A percentile compares a stretch with the other conserved stretches of the same genome.
These are phyloP conservation scores for Fusarium verticillioides DNA, from an alignment of 2,329 filamentous ascomycete genomes.

Conservation along the genomic window DNA sequence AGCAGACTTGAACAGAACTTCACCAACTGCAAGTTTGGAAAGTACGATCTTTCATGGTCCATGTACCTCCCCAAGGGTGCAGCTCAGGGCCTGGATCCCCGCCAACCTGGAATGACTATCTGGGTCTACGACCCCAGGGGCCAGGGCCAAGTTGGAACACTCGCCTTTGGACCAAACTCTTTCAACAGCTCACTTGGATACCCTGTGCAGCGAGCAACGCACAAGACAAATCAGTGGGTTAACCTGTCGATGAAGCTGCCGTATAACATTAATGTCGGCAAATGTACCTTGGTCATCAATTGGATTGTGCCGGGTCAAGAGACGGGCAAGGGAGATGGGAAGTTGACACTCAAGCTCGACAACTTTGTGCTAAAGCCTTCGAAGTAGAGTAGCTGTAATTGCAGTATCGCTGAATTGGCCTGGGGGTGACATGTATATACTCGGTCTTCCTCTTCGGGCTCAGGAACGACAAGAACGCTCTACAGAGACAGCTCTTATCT, in stretches of 20 bases:
- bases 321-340: background rate
- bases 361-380: background rate
- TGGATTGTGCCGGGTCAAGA: background rate
- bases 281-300: background rate
- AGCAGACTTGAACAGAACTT: background rate
- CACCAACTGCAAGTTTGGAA: background rate
- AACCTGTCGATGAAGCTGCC: background rate
- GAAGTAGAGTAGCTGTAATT: background rate
- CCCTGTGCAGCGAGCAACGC: background rate
- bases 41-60: background rate
- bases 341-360: background rate
- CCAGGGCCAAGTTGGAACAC: background rate
- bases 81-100: background rate
- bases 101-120: background rate
- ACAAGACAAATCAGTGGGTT: background rate
- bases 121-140: background rate
- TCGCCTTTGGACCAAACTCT: background rate
- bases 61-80: constrained; percentile 1
- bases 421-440: fast-evolving
- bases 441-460: background rate
- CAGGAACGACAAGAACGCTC: fast-evolving
- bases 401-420: fast-evolving
- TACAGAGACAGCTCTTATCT: background rate
- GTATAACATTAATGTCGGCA: background rate
- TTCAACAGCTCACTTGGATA: background rate